Evolutionary conservation across 2,329 filamentous ascomycete species (phyloP).

Genomic region (Pseudogymnoascus sp.): DNA sequence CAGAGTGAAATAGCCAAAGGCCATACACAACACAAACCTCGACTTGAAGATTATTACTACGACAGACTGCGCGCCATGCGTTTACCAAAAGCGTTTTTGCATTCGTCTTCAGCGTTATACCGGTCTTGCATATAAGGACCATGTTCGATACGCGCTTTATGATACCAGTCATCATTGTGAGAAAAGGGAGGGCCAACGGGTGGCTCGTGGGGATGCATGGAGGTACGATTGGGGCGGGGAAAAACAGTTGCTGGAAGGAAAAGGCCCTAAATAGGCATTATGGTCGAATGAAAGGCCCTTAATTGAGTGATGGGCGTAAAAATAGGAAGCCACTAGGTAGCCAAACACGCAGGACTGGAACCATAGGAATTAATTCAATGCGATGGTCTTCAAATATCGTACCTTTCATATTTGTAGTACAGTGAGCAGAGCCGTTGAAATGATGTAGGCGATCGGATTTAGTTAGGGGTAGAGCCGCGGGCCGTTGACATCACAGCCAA

Average conservation of each 20-base stretch:
- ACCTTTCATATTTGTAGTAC: neutral
- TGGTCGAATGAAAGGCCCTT: neutral
- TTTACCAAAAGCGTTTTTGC: constrained; percentile 3
- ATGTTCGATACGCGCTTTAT: constrained; percentile 4
- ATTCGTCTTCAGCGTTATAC: constrained; percentile 7
- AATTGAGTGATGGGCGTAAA: neutral
- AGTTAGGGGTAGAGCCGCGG: constrained; percentile 3
- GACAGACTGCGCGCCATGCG: constrained; percentile 3
- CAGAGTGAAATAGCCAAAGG: neutral
- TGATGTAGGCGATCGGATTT: neutral
- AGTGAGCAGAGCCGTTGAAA: neutral
- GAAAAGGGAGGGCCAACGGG: neutral
- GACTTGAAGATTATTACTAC: constrained; percentile 1
- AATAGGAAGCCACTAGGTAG: constrained; percentile 3
- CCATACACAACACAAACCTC: neutral
- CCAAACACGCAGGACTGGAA: neutral
- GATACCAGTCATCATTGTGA: neutral
- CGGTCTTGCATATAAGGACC: neutral
- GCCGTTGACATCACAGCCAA: constrained; percentile 5
- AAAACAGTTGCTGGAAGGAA: neutral
- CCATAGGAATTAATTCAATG: neutral
- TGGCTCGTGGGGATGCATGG: neutral
- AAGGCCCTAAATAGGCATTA: neutral
- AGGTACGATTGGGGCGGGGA: neutral
- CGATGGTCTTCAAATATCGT: neutral